Base-by-base conservation (phyloP, 2,329 filamentous ascomycete genomes). In the Xylariaceae sp. region DNA sequence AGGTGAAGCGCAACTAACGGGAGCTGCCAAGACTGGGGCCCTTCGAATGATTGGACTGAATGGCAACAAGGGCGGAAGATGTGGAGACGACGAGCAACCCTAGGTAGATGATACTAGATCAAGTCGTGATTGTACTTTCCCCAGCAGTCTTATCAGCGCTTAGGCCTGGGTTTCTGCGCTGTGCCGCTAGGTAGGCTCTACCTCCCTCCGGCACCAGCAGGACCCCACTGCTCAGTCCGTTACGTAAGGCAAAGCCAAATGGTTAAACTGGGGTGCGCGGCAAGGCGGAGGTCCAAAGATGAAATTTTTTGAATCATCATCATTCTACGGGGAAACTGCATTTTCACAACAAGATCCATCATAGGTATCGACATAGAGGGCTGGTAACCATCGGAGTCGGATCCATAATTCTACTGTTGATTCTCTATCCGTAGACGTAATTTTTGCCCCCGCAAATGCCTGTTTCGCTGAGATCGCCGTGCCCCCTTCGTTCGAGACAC, bases 401-500 rank as follows among this genome's bases (percentile, higher is more conserved):
- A 70, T 68, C 73, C 65, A 67, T 70, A 66, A 74, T 69, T 75
- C 70, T 56, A 6, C 48, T 42, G 66, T 65, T 75, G 70, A 75
- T 72, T 64, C 64, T 61, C 63, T 72, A 74, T 78, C 70, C 65
- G 71, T 76, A 77, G 82, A 85, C 76, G 67, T 73, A 73, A 70
- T 72, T 81, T 80, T 80, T 69, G 70, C 66, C 70, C 56, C 70
- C 65, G 71, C 80, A 80, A 76, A 85, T 85, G 82, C 77, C 70
- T 73, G 68, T 73, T 74, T 75, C 76, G 74, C 73, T 70, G 77
- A 79, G 76, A 73, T 76, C 72, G 74, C 77, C 76, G 75, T 73
- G 73, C 73, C 69, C 69, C 70, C 67, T 70, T 71, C 72, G 71
- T 70, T 70, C 69, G 63, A 65, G 64, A 63, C 62, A 71, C 66